A percentile compares a stretch with the other conserved stretches of the same genome.
These are phyloP conservation scores for Odontarrhena argentea DNA, from an alignment of 345 rosid genomes.

Conservation along the genomic window DNA sequence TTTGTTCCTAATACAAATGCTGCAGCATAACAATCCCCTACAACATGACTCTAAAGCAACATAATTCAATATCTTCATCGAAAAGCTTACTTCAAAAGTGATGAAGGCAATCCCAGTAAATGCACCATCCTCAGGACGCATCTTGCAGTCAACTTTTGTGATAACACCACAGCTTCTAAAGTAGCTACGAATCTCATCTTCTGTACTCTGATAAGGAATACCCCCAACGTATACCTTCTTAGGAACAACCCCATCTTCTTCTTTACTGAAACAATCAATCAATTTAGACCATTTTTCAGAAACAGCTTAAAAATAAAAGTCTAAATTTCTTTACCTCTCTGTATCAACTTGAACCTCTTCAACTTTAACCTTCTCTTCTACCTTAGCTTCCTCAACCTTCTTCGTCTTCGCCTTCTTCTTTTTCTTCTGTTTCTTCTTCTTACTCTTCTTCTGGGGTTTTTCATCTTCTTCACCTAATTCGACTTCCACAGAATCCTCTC, in stretches of 20 bases:
- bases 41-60: constrained; percentile 9
- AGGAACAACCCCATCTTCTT: constrained; percentile 47
- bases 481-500: constrained; percentile 25
- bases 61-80: not conserved
- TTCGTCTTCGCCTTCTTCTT: constrained; percentile 40
- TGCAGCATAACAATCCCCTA: constrained; percentile 14
- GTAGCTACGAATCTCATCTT: constrained; percentile 83
- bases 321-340: constrained; percentile 37
- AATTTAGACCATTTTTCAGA: not conserved
- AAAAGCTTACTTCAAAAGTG: constrained; percentile 61
- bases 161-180: constrained; percentile 83
- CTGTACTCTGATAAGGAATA: constrained; percentile 79
- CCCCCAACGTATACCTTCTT: constrained; percentile 84
- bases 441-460: constrained; percentile 35
- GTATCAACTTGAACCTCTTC: constrained; percentile 35
- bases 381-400: constrained; percentile 37
- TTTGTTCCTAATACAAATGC: not conserved
- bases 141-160: constrained; percentile 76
- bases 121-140: constrained; percentile 81
- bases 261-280: constrained; percentile 51
- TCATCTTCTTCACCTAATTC: constrained; percentile 32
- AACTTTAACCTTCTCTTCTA: constrained; percentile 31
- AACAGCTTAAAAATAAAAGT: constrained; percentile 8
- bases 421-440: constrained; percentile 28
- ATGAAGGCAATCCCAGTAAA: constrained; percentile 89